Evolutionary conservation across 768 basidiomycete species (phyloP), one percentile per base, ranked within the genome.

Genomic region (Austroboletus eburneus): DNA sequence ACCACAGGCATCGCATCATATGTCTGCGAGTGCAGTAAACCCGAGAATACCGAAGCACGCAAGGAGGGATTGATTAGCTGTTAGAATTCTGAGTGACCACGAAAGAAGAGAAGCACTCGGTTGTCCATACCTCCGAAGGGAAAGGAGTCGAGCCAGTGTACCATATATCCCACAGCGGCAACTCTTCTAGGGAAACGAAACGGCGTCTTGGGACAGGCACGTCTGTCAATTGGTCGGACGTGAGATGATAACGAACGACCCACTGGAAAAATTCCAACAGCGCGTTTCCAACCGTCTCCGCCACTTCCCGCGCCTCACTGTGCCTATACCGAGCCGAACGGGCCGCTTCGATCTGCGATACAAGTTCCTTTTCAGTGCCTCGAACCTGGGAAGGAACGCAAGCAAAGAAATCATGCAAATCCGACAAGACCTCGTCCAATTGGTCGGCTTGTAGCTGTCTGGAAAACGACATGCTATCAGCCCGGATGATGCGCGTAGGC

Each of bases 41-140:
- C 85, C 2, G 81, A 68, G 25, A 87, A 55, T 49, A 85, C 53
- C 9, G 80, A 74, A 1, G 83, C 74, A 21, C 83, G 80, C 14
- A 81, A 61, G 0, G 83, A 82, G 2, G 87, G 87, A 50, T 90
- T 87, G 52, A 89, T 57, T 10, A 87, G 57, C 84, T 89, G 44
- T 3, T 3, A 13, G 18, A 40, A 29, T 36, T 18, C n/a, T 13
- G 14, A 37, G 21, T 1, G 25, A 45, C 58, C 21, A 55, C 42
- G 8, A 4, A 29, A 42, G 17, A 35, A 6, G 10, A 10, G 21
- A 27, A 40, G 32, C 16, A 10, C 29, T 27, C 27, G 9, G 12
- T 9, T 25, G 20, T 14, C 56, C 70, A 38, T 51, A 87, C 86
- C 69, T 89, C 84, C 10, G 76, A 73, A 3, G 86, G 82, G 50